phyloP scores from a whole-genome alignment of 305 asterid genomes.

The Fraxinus paxiana region DNA sequence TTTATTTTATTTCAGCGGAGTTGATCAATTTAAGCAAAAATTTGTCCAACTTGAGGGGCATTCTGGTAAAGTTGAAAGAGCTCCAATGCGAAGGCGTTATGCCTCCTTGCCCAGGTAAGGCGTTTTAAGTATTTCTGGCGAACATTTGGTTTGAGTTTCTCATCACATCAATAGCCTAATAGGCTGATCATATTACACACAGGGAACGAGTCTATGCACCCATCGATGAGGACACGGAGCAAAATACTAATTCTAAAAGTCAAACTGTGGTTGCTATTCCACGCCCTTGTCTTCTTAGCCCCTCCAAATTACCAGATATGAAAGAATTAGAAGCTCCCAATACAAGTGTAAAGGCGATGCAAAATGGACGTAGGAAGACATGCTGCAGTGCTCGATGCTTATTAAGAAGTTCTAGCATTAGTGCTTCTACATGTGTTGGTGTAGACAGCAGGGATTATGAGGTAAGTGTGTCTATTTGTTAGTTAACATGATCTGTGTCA shows the following conservation, averaged over 20 bases:
- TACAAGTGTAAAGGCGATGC: slow-evolving; percentile 29
- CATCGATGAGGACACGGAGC: slow-evolving; percentile 58
- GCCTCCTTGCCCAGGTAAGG: slow-evolving; percentile 89
- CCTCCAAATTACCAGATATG: slow-evolving; percentile 36
- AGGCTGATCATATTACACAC: slow-evolving; percentile 7
- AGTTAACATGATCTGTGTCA: neutral
- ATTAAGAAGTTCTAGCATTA: slow-evolving; percentile 74
- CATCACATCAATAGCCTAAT: neutral
- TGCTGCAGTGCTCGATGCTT: slow-evolving; percentile 78
- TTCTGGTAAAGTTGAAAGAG: slow-evolving; percentile 47
- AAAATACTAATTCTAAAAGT: slow-evolving; percentile 34
- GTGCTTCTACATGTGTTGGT: slow-evolving; percentile 74
- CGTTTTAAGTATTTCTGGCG: neutral
- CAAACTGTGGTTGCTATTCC: slow-evolving; percentile 39
- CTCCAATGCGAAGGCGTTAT: slow-evolving; percentile 69
- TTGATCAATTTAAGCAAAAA: slow-evolving; percentile 84
- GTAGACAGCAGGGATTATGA: slow-evolving; percentile 55
- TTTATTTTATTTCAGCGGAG: slow-evolving; percentile 53
- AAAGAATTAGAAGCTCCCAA: slow-evolving; percentile 36
- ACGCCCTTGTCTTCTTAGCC: slow-evolving; percentile 48
- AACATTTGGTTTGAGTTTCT: neutral
- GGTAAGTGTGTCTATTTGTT: slow-evolving; percentile 36
- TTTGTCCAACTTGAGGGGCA: slow-evolving; percentile 75
- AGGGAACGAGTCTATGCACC: slow-evolving; percentile 68
- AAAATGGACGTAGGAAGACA: slow-evolving; percentile 41